Evolutionary conservation across 306 rosid genomes (phyloP).

Genomic region (Inga laurina): DNA sequence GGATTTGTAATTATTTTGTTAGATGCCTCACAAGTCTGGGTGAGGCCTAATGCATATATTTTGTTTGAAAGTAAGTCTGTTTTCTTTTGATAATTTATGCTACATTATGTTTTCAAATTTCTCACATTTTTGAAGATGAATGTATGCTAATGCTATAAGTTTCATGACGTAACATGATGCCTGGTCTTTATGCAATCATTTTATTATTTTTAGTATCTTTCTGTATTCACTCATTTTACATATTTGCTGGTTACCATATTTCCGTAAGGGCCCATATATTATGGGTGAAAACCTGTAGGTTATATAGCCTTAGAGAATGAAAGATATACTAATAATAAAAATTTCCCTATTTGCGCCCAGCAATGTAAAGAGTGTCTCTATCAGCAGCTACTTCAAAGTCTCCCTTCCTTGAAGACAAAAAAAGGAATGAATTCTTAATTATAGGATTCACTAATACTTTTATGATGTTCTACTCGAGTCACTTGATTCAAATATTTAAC

Average conservation of each 20-base stretch:
- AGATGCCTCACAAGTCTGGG: not conserved
- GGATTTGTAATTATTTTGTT: not conserved
- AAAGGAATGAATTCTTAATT: not conserved
- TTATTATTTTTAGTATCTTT: not conserved
- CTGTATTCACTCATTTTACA: not conserved
- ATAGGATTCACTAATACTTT: not conserved
- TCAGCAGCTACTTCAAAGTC: not conserved
- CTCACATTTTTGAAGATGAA: not conserved
- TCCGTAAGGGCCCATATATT: not conserved
- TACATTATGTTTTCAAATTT: not conserved
- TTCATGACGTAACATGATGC: not conserved
- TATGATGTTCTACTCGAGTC: conserved; percentile 17
- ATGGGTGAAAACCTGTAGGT: not conserved
- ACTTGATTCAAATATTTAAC: not conserved
- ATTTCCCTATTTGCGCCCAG: not conserved
- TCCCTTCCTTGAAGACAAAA: not conserved
- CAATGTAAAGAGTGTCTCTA: not conserved
- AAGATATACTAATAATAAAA: not conserved
- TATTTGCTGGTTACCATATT: conserved; percentile 13
- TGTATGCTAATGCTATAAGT: not conserved
- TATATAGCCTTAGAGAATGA: not conserved
- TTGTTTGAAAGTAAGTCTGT: not conserved
- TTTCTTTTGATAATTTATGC: not conserved
- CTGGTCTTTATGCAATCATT: conserved; percentile 2
- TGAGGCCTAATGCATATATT: not conserved